Conservation (phyloP, 2,329 filamentous ascomycete species). For the Fusarium transvaalense region DNA sequence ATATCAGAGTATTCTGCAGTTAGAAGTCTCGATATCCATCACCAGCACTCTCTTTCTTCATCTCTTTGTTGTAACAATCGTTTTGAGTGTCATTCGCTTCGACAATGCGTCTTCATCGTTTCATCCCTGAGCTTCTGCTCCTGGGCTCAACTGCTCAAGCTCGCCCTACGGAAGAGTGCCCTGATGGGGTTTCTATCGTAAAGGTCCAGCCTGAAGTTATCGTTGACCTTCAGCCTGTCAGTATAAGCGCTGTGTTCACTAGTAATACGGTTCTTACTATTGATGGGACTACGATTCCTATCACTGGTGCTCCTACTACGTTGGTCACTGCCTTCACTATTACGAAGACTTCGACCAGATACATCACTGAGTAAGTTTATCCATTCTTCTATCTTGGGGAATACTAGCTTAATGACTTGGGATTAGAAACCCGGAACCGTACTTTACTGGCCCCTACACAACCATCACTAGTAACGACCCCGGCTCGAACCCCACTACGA, state of each 20-base stretch:
- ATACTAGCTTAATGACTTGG: neutral
- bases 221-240: constrained; percentile 3
- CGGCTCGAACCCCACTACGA: neutral
- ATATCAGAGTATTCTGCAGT: constrained; percentile 3
- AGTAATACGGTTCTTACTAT: constrained; percentile 5
- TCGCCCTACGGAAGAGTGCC: neutral
- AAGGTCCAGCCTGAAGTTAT: constrained; percentile 10
- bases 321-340: constrained; percentile 4
- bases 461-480: neutral
- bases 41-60: neutral
- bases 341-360: constrained; percentile 3
- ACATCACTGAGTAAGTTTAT: neutral
- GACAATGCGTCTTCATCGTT: neutral
- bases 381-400: too few relatives aligned
- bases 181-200: constrained; percentile 2
- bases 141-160: neutral
- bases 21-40: neutral
- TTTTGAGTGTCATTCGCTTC: neutral
- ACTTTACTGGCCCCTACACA: neutral
- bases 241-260: neutral
- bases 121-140: constrained; percentile 1
- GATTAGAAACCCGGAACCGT: neutral
- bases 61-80: neutral
- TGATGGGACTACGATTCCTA: neutral
- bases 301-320: constrained; percentile 14